Conservation (phyloP, 1,284 basidiomycete species). For the Phenoliferia sp. region DNA sequence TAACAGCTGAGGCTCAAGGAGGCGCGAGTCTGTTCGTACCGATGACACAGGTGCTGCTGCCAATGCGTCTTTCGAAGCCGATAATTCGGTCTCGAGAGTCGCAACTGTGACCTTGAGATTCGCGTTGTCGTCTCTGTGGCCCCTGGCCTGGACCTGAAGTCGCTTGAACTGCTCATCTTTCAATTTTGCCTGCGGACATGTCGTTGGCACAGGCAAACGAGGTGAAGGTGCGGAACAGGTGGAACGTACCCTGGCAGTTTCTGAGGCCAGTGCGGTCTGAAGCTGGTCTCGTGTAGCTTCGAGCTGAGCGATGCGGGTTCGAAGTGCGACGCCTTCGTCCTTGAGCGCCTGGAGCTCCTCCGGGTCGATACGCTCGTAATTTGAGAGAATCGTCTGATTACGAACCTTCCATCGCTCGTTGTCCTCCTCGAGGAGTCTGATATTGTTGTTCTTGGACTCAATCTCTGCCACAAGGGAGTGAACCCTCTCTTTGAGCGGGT, state of each 20-base stretch:
- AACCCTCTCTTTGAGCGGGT: slow-evolving; percentile 69
- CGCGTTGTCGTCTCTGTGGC: slow-evolving; percentile 41
- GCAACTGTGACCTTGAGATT: neutral
- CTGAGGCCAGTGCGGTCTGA: slow-evolving; percentile 45
- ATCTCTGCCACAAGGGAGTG: slow-evolving; percentile 66
- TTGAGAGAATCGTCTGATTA: slow-evolving; percentile 70
- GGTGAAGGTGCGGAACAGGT: too few species aligned
- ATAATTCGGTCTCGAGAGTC: neutral
- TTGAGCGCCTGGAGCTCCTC: slow-evolving; percentile 77
- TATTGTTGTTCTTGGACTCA: slow-evolving; percentile 62
- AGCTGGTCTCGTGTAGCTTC: slow-evolving; percentile 39
- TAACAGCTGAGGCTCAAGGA: neutral
- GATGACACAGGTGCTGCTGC: too few species aligned
- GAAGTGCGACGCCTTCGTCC: slow-evolving; percentile 59
- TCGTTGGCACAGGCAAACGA: too few species aligned
- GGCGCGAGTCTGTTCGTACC: too few species aligned
- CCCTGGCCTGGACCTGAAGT: slow-evolving; percentile 43
- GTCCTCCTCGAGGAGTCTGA: slow-evolving; percentile 70
- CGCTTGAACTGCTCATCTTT: slow-evolving; percentile 44
- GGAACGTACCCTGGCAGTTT: neutral
- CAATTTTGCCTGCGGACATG: too few species aligned
- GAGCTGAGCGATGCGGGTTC: slow-evolving; percentile 39
- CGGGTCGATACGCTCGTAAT: slow-evolving; percentile 85
- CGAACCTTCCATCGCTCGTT: slow-evolving; percentile 78
- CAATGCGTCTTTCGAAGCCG: too few species aligned